phyloP scores from a whole-genome alignment of 2,329 filamentous ascomycete species.

The Exophiala alcalophila region DNA sequence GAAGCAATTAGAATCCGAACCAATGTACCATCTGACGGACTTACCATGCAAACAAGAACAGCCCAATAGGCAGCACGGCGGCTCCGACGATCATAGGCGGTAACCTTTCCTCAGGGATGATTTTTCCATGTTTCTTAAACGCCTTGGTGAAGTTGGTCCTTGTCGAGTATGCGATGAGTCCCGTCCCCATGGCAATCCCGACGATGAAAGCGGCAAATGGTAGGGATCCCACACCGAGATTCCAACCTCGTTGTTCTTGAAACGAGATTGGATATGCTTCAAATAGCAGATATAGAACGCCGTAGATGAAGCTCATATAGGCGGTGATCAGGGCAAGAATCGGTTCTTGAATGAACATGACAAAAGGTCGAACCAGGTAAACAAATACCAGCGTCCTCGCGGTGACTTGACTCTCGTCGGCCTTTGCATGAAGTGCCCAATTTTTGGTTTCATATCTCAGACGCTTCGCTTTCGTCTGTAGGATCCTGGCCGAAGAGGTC shows the following conservation, averaged over 20 bases:
- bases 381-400: conserved; percentile 41
- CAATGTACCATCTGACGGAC: background rate
- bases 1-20: background rate
- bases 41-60: conserved; percentile 52
- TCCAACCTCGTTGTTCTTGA: conserved; percentile 39
- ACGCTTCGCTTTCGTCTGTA: conserved; percentile 48
- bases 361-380: conserved; percentile 46
- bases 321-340: conserved; percentile 49
- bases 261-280: conserved; percentile 44
- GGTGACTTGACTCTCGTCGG: conserved; percentile 44
- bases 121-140: conserved; percentile 36
- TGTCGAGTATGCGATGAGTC: conserved; percentile 40
- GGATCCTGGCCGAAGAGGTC: conserved; percentile 49
- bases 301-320: conserved; percentile 42
- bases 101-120: conserved; percentile 44
- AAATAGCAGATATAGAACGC: conserved; percentile 37
- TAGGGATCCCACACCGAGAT: conserved; percentile 38
- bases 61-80: conserved; percentile 42
- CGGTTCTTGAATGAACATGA: conserved; percentile 49
- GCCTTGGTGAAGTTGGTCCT: conserved; percentile 43
- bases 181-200: conserved; percentile 35
- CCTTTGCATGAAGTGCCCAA: conserved; percentile 46
- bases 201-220: conserved; percentile 39
- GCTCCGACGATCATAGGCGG: conserved; percentile 46
- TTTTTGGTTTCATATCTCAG: conserved; percentile 50